A percentile compares a stretch with the other conserved stretches of the same genome.
Conservation (phyloP, 768 basidiomycete species). For the Podaxis rugospora region DNA sequence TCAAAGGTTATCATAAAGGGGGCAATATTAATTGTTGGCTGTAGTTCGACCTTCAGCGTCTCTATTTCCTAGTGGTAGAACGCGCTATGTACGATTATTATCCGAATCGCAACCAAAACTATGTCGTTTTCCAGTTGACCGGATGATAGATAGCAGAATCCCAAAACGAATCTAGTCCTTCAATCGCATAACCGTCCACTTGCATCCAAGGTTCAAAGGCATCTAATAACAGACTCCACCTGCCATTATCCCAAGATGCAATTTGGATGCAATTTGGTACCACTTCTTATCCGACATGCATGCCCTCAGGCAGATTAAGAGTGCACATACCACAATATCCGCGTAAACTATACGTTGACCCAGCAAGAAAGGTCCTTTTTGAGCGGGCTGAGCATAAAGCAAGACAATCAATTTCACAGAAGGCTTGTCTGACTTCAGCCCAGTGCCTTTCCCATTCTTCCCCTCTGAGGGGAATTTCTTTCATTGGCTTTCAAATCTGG, state of each 20-base stretch:
- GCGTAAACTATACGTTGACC: neutral
- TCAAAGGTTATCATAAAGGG: slow-evolving; percentile 15
- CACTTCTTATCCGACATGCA: neutral
- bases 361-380: neutral
- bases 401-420: neutral
- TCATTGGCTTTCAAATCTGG: slow-evolving; percentile 7
- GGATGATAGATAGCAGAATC: no score
- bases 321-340: neutral
- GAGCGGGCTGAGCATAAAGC: neutral
- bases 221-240: neutral
- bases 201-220: neutral
- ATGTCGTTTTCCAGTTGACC: no score
- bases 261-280: neutral
- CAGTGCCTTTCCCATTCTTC: neutral
- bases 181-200: neutral
- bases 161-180: no score
- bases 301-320: neutral
- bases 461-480: slow-evolving; percentile 12
- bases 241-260: neutral
- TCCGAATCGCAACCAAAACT: neutral
- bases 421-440: neutral
- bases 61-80: neutral
- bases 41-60: slow-evolving; percentile 3
- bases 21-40: neutral
- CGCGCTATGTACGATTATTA: neutral